Evolutionary conservation across 2,329 filamentous ascomycete genomes (phyloP), one percentile per base, ranked within the genome.

Genomic region (Colletotrichum chrysophilum): DNA sequence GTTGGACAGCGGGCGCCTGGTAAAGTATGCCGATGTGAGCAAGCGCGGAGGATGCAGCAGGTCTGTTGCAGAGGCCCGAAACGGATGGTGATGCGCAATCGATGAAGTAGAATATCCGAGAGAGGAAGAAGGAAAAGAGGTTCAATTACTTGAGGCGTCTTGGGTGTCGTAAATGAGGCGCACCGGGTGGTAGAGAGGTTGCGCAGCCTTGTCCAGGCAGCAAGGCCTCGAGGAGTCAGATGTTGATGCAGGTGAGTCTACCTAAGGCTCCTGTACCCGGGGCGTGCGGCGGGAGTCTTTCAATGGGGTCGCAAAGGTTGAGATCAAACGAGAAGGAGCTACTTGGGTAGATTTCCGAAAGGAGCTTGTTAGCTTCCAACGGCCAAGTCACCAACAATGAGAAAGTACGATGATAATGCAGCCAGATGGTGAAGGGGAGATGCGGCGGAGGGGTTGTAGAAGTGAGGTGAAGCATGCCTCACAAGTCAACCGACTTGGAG

Each of bases 171-270:
- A 21, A 58, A 18, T 60, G n/a, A 36, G 56, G 48, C 48, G 43
- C 38, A 43, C 32, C 38, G 36, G 30, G 36, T 26, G n/a, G 38
- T 56, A 52, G 21, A 28, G 70, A 26, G 34, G 74, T 56, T 64
- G 58, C 48, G 70, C 58, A 76, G 70, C 74, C 74, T 76, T 38
- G 34, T 69, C 74, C 36, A 76, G 74, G 74, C 74, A 76, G 74
- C 70, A 74, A 68, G 28, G 18, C 60, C 34, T 52, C 18, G 14
- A n/a, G 36, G 48, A 74, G 65, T 74, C 74, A 74, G 74, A 76
- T 66, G 58, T 65, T 28, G 48, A 62, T 21, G 28, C 28, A 58
- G 56, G 30, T 38, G 32, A 26, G 58, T 34, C 32, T 55, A 52
- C 43, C 43, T 52, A 13, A 36, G 48, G 43, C 34, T 61, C 34